Evolutionary conservation across 2,329 filamentous ascomycete genomes (phyloP).

Genomic region (Colletotrichum orchidophilum): DNA sequence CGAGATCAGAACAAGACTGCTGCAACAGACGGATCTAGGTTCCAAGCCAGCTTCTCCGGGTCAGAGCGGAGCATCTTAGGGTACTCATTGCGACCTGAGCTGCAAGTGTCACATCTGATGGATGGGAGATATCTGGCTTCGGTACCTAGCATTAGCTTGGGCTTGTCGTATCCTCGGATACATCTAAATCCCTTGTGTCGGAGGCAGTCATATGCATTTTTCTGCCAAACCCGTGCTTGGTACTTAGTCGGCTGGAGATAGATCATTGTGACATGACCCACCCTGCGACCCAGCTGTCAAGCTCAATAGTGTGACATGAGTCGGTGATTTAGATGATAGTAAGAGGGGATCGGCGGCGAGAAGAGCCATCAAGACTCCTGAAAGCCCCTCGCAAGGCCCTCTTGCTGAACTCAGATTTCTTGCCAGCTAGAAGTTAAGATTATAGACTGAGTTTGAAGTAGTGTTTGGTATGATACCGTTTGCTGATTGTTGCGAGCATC

Average conservation of each 20-base stretch:
- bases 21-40: background rate
- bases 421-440: background rate
- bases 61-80: conserved; percentile 11
- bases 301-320: conserved; percentile 1
- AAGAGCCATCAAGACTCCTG: background rate
- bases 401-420: conserved; percentile 1
- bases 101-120: conserved; percentile 11
- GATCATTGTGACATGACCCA: background rate
- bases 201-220: background rate
- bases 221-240: background rate
- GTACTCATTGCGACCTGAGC: conserved; percentile 7
- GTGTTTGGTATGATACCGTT: background rate
- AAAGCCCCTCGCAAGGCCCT: background rate
- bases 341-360: background rate
- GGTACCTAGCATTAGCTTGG: background rate
- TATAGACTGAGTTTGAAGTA: conserved; percentile 18
- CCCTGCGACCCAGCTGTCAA: background rate
- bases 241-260: background rate
- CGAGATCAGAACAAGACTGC: background rate
- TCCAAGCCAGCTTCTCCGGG: background rate
- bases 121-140: background rate
- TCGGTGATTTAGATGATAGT: conserved; percentile 8
- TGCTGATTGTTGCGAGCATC: background rate
- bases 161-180: background rate
- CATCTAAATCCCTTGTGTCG: background rate